Conservation (phyloP, 768 basidiomycete genomes). For the Epithele typhae region DNA sequence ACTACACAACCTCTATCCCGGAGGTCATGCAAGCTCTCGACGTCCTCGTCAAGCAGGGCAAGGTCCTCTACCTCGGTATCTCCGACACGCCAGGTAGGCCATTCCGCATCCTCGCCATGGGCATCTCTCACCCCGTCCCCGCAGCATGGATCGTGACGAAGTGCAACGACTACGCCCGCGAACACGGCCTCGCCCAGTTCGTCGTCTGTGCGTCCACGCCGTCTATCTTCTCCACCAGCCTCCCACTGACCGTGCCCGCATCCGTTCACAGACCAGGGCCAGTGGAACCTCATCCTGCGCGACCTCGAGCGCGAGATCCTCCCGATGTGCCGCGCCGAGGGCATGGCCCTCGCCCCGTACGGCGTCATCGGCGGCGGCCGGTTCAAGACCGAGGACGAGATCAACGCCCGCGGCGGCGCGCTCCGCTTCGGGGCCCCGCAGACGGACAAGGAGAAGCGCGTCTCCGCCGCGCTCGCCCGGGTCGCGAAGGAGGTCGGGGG, state of each 20-base stretch:
- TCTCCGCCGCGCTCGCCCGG: slow-evolving; percentile 41
- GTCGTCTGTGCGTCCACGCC: slow-evolving; percentile 7
- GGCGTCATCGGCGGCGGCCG: background rate
- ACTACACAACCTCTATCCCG: slow-evolving; percentile 37
- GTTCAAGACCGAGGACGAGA: slow-evolving; percentile 2
- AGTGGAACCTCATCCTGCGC: slow-evolving; percentile 25
- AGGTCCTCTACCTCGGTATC: slow-evolving; percentile 34
- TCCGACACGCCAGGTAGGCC: slow-evolving; percentile 19
- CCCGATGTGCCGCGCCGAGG: slow-evolving; percentile 25
- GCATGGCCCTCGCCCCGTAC: slow-evolving; percentile 21
- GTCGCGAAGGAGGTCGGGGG: slow-evolving; percentile 45
- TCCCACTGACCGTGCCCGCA: too few species aligned
- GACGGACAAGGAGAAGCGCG: slow-evolving; percentile 19
- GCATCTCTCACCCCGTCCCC: slow-evolving; percentile 1
- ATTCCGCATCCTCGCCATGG: background rate
- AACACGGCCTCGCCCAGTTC: slow-evolving; percentile 29
- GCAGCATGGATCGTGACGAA: slow-evolving; percentile 32
- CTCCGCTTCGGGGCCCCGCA: slow-evolving; percentile 30
- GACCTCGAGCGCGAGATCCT: slow-evolving; percentile 43
- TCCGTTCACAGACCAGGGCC: slow-evolving; percentile 37
- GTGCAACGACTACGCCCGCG: slow-evolving; percentile 36
- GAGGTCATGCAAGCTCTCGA: slow-evolving; percentile 41
- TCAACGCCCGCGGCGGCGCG: background rate
- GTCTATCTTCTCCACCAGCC: background rate
- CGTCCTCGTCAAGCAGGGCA: slow-evolving; percentile 34